Conservation (phyloP, 495 filamentous ascomycete species). For the Oleoguttula mirabilis region DNA sequence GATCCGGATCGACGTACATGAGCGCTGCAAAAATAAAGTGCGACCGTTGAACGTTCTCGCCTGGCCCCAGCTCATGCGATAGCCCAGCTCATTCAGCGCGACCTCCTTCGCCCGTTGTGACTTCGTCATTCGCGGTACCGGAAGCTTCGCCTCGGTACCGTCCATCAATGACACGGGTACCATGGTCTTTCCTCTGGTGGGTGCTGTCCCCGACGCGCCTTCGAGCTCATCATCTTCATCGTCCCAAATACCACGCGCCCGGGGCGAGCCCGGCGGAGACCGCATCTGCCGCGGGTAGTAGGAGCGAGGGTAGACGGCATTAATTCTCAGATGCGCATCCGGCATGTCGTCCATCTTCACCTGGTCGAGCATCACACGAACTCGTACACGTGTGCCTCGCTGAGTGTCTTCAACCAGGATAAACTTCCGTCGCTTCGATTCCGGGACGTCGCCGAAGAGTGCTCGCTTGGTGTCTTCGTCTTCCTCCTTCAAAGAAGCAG, state of each 20-base stretch:
- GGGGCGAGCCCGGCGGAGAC: slow-evolving; percentile 50
- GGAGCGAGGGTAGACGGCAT: slow-evolving; percentile 78
- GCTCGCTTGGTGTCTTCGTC: slow-evolving; percentile 41
- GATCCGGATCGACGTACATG: slow-evolving; percentile 50
- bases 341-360: slow-evolving; percentile 90
- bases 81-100: slow-evolving; percentile 80
- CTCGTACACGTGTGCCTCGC: slow-evolving; percentile 63
- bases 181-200: slow-evolving; percentile 40
- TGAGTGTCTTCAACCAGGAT: slow-evolving; percentile 85
- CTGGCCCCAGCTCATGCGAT: slow-evolving; percentile 91
- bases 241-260: slow-evolving; percentile 45
- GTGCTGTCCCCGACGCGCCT: slow-evolving; percentile 18
- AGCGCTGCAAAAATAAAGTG: slow-evolving; percentile 82
- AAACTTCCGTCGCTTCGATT: slow-evolving; percentile 84
- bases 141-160: slow-evolving; percentile 52
- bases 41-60: slow-evolving; percentile 74
- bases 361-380: slow-evolving; percentile 74
- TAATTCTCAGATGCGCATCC: slow-evolving; percentile 78
- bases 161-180: slow-evolving; percentile 67
- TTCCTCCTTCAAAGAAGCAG: slow-evolving; percentile 27
- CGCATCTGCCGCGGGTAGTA: slow-evolving; percentile 85
- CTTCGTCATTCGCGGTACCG: slow-evolving; percentile 58
- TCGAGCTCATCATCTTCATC: slow-evolving; percentile 37
- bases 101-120: slow-evolving; percentile 64
- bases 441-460: slow-evolving; percentile 76